A percentile compares a stretch with the other conserved stretches of the same genome.
Conservation (phyloP, 2,329 filamentous ascomycete genomes). For the Trichoderma oligosporum region DNA sequence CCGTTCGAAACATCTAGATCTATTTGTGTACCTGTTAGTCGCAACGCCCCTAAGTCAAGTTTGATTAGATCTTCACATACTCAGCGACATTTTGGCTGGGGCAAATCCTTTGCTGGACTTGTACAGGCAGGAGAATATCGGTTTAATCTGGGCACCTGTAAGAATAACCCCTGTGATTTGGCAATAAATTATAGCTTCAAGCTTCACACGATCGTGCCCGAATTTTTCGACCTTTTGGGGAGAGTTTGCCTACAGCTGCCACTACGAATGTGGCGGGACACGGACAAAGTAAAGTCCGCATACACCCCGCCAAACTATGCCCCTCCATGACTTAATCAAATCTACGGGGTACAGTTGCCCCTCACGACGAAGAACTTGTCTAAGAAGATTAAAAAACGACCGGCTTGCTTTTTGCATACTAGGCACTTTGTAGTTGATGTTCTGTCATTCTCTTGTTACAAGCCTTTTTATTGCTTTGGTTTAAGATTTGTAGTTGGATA, state of each 20-base stretch:
- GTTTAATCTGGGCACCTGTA: conserved; percentile 15
- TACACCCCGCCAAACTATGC: conserved; percentile 21
- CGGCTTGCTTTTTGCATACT: background rate
- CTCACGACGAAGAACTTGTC: conserved; percentile 8
- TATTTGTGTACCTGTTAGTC: conserved; percentile 42
- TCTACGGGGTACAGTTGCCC: conserved; percentile 25
- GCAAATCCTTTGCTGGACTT: conserved; percentile 28
- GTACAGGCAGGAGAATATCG: conserved; percentile 17
- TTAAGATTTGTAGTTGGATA: background rate
- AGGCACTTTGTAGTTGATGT: background rate
- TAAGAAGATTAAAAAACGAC: background rate
- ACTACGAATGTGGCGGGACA: conserved; percentile 27
- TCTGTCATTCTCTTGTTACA: background rate
- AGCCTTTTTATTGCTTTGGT: background rate
- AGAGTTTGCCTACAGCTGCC: conserved; percentile 29
- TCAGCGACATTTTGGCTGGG: conserved; percentile 38
- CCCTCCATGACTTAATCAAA: conserved; percentile 22
- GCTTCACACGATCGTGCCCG: conserved; percentile 29
- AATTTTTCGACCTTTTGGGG: conserved; percentile 34
- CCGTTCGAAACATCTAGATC: conserved; percentile 82
- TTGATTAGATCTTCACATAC: conserved; percentile 32
- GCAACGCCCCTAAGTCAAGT: conserved; percentile 25
- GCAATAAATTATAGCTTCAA: conserved; percentile 32
- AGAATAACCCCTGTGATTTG: conserved; percentile 26
- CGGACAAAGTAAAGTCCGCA: conserved; percentile 36